These are phyloP conservation scores for Cicer bijugum DNA, from an alignment of 306 rosid genomes.

Conservation along the genomic window DNA sequence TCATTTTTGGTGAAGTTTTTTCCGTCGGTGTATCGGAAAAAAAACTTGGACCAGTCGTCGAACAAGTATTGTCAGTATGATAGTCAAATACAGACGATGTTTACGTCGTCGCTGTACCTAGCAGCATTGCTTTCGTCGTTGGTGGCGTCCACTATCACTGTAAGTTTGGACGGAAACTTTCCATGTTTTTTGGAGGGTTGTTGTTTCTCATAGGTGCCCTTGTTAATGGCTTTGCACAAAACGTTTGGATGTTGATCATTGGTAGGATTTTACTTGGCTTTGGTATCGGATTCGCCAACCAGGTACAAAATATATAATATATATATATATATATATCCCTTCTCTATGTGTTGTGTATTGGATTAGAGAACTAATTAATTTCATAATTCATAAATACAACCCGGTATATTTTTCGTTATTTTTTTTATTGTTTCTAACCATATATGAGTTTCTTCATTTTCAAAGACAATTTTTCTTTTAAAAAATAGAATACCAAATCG, in stretches of 20 bases:
- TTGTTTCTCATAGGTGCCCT: slow-evolving; percentile 75
- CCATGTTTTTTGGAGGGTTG: slow-evolving; percentile 84
- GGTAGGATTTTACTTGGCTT: slow-evolving; percentile 92
- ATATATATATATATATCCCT: too few relatives aligned
- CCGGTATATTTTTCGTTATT: not conserved
- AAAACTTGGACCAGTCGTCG: slow-evolving; percentile 25
- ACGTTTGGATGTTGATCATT: slow-evolving; percentile 74
- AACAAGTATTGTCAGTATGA: slow-evolving; percentile 87
- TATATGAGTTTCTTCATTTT: not conserved
- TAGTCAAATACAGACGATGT: slow-evolving; percentile 69
- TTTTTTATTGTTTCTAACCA: not conserved
- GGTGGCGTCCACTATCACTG: slow-evolving; percentile 75
- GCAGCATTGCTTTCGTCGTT: slow-evolving; percentile 82
- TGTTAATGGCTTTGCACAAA: slow-evolving; percentile 65
- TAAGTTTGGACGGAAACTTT: slow-evolving; percentile 68
- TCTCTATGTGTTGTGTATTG: too few relatives aligned
- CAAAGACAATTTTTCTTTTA: not conserved
- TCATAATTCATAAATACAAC: not conserved
- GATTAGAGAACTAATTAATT: too few relatives aligned
- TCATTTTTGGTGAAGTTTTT: slow-evolving; percentile 72
- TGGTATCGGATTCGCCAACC: slow-evolving; percentile 90
- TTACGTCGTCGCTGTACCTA: slow-evolving; percentile 85
- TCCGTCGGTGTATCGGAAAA: slow-evolving; percentile 66
- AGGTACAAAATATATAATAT: slow-evolving; percentile 53
- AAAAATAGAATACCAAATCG: too few relatives aligned